phyloP scores from a whole-genome alignment of 2,329 filamentous ascomycete species.

The Cadophora sp. region DNA sequence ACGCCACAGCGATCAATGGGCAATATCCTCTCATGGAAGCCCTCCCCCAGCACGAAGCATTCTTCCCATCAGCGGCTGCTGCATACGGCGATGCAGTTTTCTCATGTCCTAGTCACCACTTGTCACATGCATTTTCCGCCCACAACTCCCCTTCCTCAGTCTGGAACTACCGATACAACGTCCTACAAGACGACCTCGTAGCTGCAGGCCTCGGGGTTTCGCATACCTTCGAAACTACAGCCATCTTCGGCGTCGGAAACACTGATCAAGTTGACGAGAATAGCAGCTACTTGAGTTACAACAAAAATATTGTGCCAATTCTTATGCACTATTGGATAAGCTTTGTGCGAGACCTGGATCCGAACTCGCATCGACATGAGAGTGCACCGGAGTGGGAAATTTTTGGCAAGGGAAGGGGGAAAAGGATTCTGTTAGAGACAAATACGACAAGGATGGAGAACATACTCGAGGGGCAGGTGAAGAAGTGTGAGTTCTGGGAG shows the following conservation, averaged over 20 bases:
- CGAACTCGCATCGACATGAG: slow-evolving; percentile 47
- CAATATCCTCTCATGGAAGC: slow-evolving; percentile 43
- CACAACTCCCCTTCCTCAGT: slow-evolving; percentile 46
- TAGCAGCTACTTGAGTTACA: slow-evolving; percentile 44
- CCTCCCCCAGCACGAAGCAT: slow-evolving; percentile 45
- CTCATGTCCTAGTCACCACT: slow-evolving; percentile 52
- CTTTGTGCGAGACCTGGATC: slow-evolving; percentile 50
- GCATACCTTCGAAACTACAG: slow-evolving; percentile 47
- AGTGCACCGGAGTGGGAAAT: slow-evolving; percentile 43
- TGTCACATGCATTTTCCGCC: slow-evolving; percentile 45
- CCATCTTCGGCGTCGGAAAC: slow-evolving; percentile 49
- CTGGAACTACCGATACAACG: slow-evolving; percentile 58
- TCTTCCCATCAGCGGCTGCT: slow-evolving; percentile 50
- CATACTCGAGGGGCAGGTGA: slow-evolving; percentile 34
- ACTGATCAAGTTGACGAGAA: slow-evolving; percentile 43
- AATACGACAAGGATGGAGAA: slow-evolving; percentile 41
- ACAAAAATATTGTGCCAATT: slow-evolving; percentile 44
- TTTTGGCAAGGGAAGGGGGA: slow-evolving; percentile 35
- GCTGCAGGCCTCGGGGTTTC: slow-evolving; percentile 47
- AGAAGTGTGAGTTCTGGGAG: slow-evolving; percentile 42
- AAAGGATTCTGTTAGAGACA: slow-evolving; percentile 40
- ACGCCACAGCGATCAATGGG: slow-evolving; percentile 43
- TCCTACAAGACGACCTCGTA: slow-evolving; percentile 49
- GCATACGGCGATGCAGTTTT: slow-evolving; percentile 57
- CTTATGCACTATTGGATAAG: slow-evolving; percentile 53